Percentiles rank a stretch among this genome's conserved stretches.
phyloP scores from a whole-genome alignment of 2,329 filamentous ascomycete species.

The Fusarium sp. region DNA sequence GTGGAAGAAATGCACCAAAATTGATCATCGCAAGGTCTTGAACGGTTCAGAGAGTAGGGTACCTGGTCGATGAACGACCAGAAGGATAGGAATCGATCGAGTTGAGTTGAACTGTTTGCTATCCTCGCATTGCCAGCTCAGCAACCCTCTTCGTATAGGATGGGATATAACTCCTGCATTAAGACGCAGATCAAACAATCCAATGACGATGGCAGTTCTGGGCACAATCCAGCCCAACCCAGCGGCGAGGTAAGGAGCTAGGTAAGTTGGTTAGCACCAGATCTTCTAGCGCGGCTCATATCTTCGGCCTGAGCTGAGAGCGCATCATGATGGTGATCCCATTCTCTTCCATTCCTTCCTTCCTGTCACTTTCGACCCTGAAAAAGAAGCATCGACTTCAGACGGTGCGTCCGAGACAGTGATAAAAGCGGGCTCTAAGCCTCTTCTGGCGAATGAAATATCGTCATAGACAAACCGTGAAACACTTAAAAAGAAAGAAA shows the following conservation, averaged over 20 bases:
- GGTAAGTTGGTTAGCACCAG: conserved; percentile 5
- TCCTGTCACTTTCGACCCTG: conserved; percentile 12
- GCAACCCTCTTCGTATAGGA: conserved; percentile 14
- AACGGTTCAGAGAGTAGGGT: not conserved
- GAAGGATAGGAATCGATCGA: not conserved
- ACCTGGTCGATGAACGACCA: not conserved
- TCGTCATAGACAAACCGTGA: not conserved
- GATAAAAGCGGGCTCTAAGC: conserved; percentile 18
- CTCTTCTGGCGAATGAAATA: not conserved
- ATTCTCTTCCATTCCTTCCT: not conserved
- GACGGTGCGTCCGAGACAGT: conserved; percentile 25
- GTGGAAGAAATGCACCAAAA: not conserved
- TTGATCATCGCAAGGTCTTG: conserved; percentile 3
- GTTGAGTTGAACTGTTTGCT: conserved; percentile 2
- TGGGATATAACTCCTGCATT: conserved; percentile 35
- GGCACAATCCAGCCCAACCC: not conserved
- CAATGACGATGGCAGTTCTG: conserved; percentile 17
- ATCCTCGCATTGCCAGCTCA: conserved; percentile 37
- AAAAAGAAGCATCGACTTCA: conserved; percentile 25
- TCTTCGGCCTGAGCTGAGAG: conserved; percentile 7
- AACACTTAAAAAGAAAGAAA: conserved; percentile 32
- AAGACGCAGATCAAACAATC: conserved; percentile 22
- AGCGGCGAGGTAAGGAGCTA: not conserved
- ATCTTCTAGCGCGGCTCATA: not conserved
- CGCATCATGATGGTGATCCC: conserved; percentile 20